Base-by-base conservation (phyloP, 352 stramenopile species). In the Globisporangium emineosum region DNA sequence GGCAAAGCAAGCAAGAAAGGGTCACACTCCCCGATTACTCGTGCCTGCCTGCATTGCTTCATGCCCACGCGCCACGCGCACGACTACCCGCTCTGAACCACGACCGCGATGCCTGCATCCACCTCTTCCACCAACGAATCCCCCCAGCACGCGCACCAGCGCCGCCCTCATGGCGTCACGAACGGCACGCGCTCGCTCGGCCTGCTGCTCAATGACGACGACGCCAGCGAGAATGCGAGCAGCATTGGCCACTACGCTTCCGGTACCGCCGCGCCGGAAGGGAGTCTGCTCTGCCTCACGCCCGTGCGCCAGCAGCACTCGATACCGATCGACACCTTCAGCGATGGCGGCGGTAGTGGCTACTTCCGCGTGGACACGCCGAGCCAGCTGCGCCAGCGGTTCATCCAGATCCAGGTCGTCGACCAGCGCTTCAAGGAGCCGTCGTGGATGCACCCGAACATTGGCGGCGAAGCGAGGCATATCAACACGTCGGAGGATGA, bases 361-460 rank as follows among this genome's bases (percentile, higher is more conserved):
- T 56, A 32, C 50, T 53, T 53, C 45, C 35, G 35, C 35, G 69
- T 75, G 15, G 73, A 80, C 8, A 79, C 77, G 27, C 74, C 79
- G 10, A 83, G 62, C 54, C 71, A 84, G 35, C 23, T 87, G 55
- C 79, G 79, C 5, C 73, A 86, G 55, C 77, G 79, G 10, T 74
- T 79, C 68, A 83, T 89, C 65, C 78, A 85, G 47, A 83, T 89
- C 67, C 77, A 87, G 47, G 79, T 89, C 35, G 71, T 76, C 27
- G 79, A 89, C 45, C 77, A 63, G 10, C 56, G 73, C 13, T 89
- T 84, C 64, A 89, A 89, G 67, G 68, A 86, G 42, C 81, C 81
- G n/a, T 76, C 73, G 10, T 90, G 79, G 77, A 86, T 86, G 73
- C 78, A 90, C 54, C 81, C 79, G 5, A 90, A 86, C 64, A 77